These are phyloP conservation scores for Monosporascus sp. DNA, from an alignment of 2,329 filamentous ascomycete species.

Conservation along the genomic window DNA sequence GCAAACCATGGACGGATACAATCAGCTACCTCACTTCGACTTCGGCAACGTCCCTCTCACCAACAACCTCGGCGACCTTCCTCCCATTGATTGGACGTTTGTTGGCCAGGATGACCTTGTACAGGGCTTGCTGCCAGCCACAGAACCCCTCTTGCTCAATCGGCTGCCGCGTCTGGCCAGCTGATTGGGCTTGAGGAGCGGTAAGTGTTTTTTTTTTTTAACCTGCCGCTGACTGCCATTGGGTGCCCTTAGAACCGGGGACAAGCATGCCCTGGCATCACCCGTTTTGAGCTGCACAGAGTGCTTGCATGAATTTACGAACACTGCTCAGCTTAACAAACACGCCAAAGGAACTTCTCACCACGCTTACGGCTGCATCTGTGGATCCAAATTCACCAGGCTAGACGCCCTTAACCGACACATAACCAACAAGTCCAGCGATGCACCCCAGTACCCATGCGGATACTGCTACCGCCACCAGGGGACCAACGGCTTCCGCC, in stretches of 20 bases:
- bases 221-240: background rate
- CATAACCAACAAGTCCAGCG: constrained; percentile 7
- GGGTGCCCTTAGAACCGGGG: too few relatives aligned
- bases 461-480: constrained; percentile 6
- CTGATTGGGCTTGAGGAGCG: background rate
- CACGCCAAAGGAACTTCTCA: constrained; percentile 3
- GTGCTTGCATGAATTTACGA: constrained; percentile 1
- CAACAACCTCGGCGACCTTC: background rate
- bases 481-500: constrained; percentile 5
- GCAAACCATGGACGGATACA: background rate
- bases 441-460: constrained; percentile 3
- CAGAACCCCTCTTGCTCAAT: background rate
- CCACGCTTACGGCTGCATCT: constrained; percentile 8
- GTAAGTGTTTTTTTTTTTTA: constrained; percentile 4
- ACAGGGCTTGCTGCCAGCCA: background rate
- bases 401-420: constrained; percentile 9
- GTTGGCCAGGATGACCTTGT: background rate
- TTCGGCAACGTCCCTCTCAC: background rate
- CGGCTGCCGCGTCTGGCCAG: background rate
- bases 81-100: background rate
- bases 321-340: constrained; percentile 1
- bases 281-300: constrained; percentile 1
- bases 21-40: background rate
- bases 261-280: too few relatives aligned
- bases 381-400: constrained; percentile 6